A percentile compares a stretch with the other conserved stretches of the same genome.
Evolutionary conservation across 1,284 basidiomycete genomes (phyloP).

Genomic region (Cryptococcus sp.): DNA sequence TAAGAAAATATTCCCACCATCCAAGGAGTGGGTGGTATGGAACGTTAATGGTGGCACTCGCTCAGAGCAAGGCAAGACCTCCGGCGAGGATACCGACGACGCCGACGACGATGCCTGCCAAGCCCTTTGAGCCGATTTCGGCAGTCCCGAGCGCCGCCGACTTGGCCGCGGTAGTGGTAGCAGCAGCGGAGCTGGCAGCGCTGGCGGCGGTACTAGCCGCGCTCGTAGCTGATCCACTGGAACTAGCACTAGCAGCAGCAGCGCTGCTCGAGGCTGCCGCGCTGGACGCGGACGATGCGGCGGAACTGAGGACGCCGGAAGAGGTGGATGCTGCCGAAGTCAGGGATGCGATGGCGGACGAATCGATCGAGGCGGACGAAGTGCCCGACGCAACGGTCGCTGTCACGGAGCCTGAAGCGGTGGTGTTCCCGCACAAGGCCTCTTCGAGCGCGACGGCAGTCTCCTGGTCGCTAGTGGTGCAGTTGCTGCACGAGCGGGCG

Average conservation of each 20-base stretch:
- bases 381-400: conserved; percentile 21
- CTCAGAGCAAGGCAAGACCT: not conserved
- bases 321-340: conserved; percentile 10
- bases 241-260: conserved; percentile 6
- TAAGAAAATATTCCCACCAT: no score
- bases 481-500: conserved; percentile 27
- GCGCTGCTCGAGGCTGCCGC: conserved; percentile 13
- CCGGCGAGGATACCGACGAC: conserved; percentile 6
- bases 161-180: conserved; percentile 1
- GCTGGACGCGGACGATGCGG: conserved; percentile 4
- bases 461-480: conserved; percentile 36
- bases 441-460: conserved; percentile 30
- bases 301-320: conserved; percentile 2
- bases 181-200: not conserved
- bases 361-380: conserved; percentile 20
- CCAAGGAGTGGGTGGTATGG: no score
- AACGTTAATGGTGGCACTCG: not conserved
- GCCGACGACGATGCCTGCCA: conserved; percentile 8
- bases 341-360: conserved; percentile 18
- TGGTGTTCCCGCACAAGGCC: conserved; percentile 24
- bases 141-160: conserved; percentile 4
- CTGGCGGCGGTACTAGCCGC: not conserved
- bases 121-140: not conserved
- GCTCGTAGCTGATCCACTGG: not conserved
- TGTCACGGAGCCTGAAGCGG: conserved; percentile 24